Base-by-base conservation (phyloP, 2,329 filamentous ascomycete species). In the Camillea tinctor region DNA sequence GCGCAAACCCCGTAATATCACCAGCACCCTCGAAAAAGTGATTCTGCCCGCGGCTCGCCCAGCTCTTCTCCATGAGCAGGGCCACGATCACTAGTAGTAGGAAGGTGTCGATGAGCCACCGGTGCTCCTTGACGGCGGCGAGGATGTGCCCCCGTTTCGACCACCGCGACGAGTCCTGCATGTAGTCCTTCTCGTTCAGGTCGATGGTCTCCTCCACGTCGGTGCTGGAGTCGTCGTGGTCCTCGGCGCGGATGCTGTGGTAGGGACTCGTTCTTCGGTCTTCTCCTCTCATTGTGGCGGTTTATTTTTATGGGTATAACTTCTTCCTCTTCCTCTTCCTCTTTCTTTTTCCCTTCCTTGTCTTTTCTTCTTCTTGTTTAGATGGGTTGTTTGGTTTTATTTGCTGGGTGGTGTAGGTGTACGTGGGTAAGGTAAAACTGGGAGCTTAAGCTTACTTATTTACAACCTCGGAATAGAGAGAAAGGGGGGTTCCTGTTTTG, bases 1-100 rank as follows among this genome's bases (percentile, higher is more conserved):
- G 77, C 21, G 75, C 74, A 59, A 79, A 78, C 1, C 75, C 76
- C 1, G 76, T 76, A 21, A 79, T 64, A 57, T 79, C 77, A 2
- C 76, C 76, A 0, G 65, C 69, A 1, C 72, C 68, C 44, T 77
- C 74, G 13, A 73, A 71, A 11, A 61, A 60, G 50, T 63, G 64
- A 60, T 64, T 62, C 59, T 57, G 62, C 21, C 61, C 58, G 55
- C 60, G 40, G 55, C 52, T 56, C 1, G 66, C 57, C 56, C 64
- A 63, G 11, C 67, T 67, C 24, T 71, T 66, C 24, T 77, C 73
- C 4, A 77, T 36, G 22, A 78, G 62, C 9, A 78, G 69, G 1
- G 69, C 70, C 36, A 77, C 54, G 52, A 78, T 73, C 1, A 74
- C 66, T 5, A 76, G 48, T 1, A 79, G 55, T 2, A 79, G 62